Conservation (phyloP, 192 early-diverging fungal species). For the Glomus cerebriforme region DNA sequence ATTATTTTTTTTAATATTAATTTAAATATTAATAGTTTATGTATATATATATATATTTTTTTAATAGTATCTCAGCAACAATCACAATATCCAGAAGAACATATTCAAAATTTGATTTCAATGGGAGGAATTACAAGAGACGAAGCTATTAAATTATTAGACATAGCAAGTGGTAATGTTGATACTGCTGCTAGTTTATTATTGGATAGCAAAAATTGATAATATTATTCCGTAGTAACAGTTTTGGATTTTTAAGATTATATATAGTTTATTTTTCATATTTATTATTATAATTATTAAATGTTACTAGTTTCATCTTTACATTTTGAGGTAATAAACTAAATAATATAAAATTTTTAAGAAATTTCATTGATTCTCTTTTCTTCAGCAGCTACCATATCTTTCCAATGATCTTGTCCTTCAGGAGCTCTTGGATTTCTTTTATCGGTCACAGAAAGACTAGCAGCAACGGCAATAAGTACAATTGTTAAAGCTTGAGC, state of each 20-base stretch:
- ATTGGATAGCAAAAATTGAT: constrained; percentile 53
- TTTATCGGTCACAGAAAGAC: constrained; percentile 42
- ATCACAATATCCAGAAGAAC: constrained; percentile 50
- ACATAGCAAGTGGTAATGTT: constrained; percentile 78
- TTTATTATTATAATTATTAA: constrained; percentile 10
- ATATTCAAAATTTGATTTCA: constrained; percentile 71
- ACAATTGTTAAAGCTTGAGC: constrained; percentile 66
- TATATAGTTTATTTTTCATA: background rate
- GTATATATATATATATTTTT: no score
- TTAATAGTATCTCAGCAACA: background rate
- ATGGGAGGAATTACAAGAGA: constrained; percentile 83
- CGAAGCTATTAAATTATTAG: constrained; percentile 78
- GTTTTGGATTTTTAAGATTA: background rate
- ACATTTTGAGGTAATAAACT: background rate
- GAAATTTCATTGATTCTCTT: constrained; percentile 8
- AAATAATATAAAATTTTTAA: background rate
- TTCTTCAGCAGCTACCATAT: constrained; percentile 21
- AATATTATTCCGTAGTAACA: background rate
- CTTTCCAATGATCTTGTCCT: constrained; percentile 16
- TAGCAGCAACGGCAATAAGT: constrained; percentile 62
- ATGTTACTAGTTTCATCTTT: background rate
- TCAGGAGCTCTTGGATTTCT: background rate
- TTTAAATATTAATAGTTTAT: no score
- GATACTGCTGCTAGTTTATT: constrained; percentile 87
- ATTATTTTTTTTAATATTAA: constrained; percentile 7